Evolutionary conservation across 768 basidiomycete genomes (phyloP), one percentile per base, ranked within the genome.

Genomic region (Pholiota microspora): DNA sequence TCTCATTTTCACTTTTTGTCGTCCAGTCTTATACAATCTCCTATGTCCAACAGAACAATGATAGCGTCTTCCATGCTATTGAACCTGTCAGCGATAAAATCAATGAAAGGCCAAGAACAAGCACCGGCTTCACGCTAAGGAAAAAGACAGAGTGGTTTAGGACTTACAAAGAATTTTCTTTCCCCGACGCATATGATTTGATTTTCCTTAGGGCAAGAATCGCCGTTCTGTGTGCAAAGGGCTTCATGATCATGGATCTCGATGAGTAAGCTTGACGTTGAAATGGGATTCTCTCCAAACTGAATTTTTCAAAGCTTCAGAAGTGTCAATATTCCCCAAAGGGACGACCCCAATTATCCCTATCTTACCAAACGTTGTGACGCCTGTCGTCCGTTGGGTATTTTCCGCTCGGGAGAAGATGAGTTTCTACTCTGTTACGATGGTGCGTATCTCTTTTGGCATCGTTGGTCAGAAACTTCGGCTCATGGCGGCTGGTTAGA

Each of bases 191-290:
- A 0, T 89, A 84, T 59, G 90, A 94, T 64, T 73, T 98, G 36
- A 82, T 94, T 56, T 98, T 98, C 76, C 74, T 98, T 58, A 93
- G 92, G 66, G 87, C 89, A 10, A 92, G 88, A 72, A 87, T 99
- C 58, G 94, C 91, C 1, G 88, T 99, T 45, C 79, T 97, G 21
- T 94, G 94, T 61, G 84, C 89, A 0, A 94, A 91, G 62, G 95
- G 94, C 13, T 98, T 99, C 62, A 94, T 97, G 73, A 97, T 98
- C 63, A 96, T 99, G 93, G 92, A 97, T 64, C 77, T 99, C 24
- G 83, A 83, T 13, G 89, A 95, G 91, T 96, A 71, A 42, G 90
- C 71, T 18, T n/a, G n/a, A n/a, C n/a, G n/a, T n/a, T n/a, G n/a
- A n/a, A n/a, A n/a, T n/a, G n/a, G n/a, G n/a, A n/a, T n/a, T n/a